Base-by-base conservation (phyloP, 371 early-diverging fungal species). In the Mucor mucedo region DNA sequence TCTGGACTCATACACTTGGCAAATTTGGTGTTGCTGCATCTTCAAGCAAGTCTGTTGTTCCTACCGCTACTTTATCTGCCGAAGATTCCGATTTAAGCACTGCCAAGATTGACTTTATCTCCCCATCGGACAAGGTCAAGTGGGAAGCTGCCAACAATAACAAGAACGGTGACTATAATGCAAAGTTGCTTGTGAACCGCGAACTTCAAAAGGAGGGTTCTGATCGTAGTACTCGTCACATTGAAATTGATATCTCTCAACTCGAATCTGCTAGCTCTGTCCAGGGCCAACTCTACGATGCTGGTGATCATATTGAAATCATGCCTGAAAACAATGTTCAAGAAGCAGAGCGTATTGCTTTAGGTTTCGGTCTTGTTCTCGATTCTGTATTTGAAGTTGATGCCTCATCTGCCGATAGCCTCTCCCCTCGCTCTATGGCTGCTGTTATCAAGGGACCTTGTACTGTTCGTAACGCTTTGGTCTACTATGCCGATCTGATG, bases 251-350 rank as follows among this genome's bases (percentile, higher is more conserved):
- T 61, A 68, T 77, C 44, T 66, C 72, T 2, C 32, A 65, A 1
- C 32, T 80, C 14, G 52, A 55, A 1, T 66, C 73, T 13, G 49
- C 70, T 14, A 48, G 60, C 3, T 38, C 29, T 13, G 61, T 60
- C 28, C 68, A 68, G 3, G 54, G 60, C 13, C 38, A 61, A 7
- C 47, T 65, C 9, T 86, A 83, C 38, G 50, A 73, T 29, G 77
- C 87, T 8, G 87, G 85, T 60, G 87, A 86, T 55, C 87, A 86
- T 60, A 64, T 86, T 11, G 87, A 85, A 63, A 69, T 86, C 1
- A 75, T 75, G 65, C 84, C 87, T 5, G 73, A 77, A 39, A 83
- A 86, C 48, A 70, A 68, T 53, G 38, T 57, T 1, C 50, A 62
- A 8, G 28, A 69, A 9, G 84, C 83, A 1, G 78, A 83, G 39